phyloP scores from a whole-genome alignment of 257 asterid species.

The Penstemon newberryi region DNA sequence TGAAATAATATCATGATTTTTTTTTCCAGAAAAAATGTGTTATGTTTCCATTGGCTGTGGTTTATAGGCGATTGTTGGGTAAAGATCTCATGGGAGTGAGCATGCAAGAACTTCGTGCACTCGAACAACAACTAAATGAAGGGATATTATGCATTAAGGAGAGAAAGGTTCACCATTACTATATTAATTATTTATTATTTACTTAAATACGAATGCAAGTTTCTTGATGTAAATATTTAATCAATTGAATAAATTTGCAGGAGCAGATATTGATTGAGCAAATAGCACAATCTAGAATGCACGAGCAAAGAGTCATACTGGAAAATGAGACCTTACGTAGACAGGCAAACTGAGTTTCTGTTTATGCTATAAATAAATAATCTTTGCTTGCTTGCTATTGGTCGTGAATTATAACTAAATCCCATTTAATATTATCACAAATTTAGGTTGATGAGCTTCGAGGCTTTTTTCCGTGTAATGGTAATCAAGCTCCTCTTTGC shows the following conservation, averaged over 20 bases:
- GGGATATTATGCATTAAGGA: constrained; percentile 59
- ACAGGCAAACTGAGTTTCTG: constrained; percentile 38
- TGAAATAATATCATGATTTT: not conserved
- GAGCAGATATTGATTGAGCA: constrained; percentile 34
- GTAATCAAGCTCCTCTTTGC: constrained; percentile 26
- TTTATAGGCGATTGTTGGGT: constrained; percentile 63
- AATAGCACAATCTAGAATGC: constrained; percentile 44
- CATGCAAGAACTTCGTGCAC: constrained; percentile 50
- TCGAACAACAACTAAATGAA: constrained; percentile 61
- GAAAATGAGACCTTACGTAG: constrained; percentile 56
- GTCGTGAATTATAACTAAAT: not conserved
- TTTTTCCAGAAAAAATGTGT: not conserved
- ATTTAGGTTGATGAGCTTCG: constrained; percentile 49
- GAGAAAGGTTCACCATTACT: constrained; percentile 51
- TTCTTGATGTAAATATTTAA: not conserved
- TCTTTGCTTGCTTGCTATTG: not conserved
- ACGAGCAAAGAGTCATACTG: constrained; percentile 52
- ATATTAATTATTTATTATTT: constrained; percentile 1
- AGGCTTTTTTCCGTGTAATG: constrained; percentile 24
- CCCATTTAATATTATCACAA: constrained; percentile 10
- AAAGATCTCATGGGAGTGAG: constrained; percentile 56
- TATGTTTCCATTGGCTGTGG: constrained; percentile 3
- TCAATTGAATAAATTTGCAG: constrained; percentile 24
- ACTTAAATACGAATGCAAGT: not conserved
- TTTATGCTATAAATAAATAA: constrained; percentile 20